These are phyloP conservation scores for Vicia faba DNA, from an alignment of 306 rosid species.

Conservation along the genomic window DNA sequence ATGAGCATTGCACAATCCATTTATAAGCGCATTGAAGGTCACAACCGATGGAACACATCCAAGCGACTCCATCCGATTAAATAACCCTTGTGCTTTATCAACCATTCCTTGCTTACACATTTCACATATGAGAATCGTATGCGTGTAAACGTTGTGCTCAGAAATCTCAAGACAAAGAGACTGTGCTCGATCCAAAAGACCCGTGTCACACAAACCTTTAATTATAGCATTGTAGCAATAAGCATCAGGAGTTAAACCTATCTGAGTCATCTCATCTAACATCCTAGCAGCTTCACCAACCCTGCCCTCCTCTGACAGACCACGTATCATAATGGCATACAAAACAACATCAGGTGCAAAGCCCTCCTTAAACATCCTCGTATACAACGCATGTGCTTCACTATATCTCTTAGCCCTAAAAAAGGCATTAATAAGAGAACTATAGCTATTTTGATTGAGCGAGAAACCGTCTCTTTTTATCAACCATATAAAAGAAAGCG, in stretches of 20 bases:
- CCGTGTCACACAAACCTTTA: slow-evolving; percentile 69
- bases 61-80: slow-evolving; percentile 69
- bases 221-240: slow-evolving; percentile 69
- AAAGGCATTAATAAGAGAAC: slow-evolving; percentile 65
- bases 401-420: slow-evolving; percentile 60
- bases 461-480: slow-evolving; percentile 50
- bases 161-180: slow-evolving; percentile 75
- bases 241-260: slow-evolving; percentile 69
- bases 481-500: slow-evolving; percentile 43
- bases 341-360: slow-evolving; percentile 55
- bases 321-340: slow-evolving; percentile 68
- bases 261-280: slow-evolving; percentile 58
- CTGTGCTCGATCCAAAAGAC: slow-evolving; percentile 67
- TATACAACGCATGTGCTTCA: slow-evolving; percentile 64
- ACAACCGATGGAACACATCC: slow-evolving; percentile 69
- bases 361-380: slow-evolving; percentile 47
- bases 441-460: slow-evolving; percentile 47
- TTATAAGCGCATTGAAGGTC: slow-evolving; percentile 80
- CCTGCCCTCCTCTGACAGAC: slow-evolving; percentile 33
- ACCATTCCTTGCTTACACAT: slow-evolving; percentile 45
- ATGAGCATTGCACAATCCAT: slow-evolving; percentile 76
- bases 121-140: slow-evolving; percentile 76
- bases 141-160: slow-evolving; percentile 55
- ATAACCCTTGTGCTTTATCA: slow-evolving; percentile 59
- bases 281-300: slow-evolving; percentile 60